Percentiles rank a stretch among this genome's conserved stretches.
phyloP scores from a whole-genome alignment of 2,329 filamentous ascomycete species.

The Fusarium sp. region DNA sequence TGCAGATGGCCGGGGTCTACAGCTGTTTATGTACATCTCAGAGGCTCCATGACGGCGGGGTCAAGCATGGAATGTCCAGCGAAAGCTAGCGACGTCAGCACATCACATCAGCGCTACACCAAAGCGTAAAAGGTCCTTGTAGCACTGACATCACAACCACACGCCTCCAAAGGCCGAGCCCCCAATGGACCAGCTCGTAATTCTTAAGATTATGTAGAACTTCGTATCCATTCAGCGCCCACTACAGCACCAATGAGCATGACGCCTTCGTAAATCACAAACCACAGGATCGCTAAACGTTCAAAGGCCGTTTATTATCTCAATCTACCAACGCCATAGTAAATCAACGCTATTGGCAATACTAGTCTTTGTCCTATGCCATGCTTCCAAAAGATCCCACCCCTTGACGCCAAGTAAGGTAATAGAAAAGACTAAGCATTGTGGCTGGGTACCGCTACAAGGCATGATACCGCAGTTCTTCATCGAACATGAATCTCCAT shows the following conservation, averaged over 20 bases:
- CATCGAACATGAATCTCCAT: background rate
- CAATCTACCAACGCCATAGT: conserved; percentile 24
- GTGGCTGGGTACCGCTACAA: background rate
- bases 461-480: background rate
- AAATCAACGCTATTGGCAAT: conserved; percentile 5
- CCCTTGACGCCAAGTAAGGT: conserved; percentile 20
- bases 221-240: background rate
- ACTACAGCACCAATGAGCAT: conserved; percentile 2
- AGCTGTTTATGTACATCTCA: conserved; percentile 27
- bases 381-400: conserved; percentile 32
- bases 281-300: background rate
- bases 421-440: conserved; percentile 1
- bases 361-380: conserved; percentile 6
- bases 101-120: conserved; percentile 35
- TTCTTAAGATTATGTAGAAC: background rate
- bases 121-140: conserved; percentile 13
- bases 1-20: conserved; percentile 11
- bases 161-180: conserved; percentile 4
- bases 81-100: conserved; percentile 41
- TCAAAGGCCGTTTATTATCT: background rate
- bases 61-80: conserved; percentile 25
- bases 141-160: conserved; percentile 36
- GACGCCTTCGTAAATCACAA: background rate
- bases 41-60: conserved; percentile 38
- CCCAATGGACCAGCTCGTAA: background rate